Conservation (phyloP, 1,284 basidiomycete genomes). For the Neolentinus lepideus region DNA sequence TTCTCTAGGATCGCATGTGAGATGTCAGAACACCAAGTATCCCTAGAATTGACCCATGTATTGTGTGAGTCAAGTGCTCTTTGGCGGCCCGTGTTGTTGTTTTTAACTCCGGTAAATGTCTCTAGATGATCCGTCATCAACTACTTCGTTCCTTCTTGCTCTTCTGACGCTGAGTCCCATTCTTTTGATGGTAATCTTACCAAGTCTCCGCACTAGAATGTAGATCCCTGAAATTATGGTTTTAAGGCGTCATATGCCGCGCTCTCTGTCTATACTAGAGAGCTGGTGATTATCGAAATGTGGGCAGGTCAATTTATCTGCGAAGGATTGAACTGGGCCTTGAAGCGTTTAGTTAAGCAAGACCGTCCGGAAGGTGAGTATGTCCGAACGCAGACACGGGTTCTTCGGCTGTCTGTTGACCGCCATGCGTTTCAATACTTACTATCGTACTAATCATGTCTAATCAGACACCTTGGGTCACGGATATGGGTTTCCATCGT, state of each 20-base stretch:
- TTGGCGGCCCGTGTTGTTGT: constrained; percentile 1
- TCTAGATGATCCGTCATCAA: constrained; percentile 61
- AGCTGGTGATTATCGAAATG: constrained; percentile 74
- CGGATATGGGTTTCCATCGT: constrained; percentile 85
- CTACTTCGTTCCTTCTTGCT: constrained; percentile 55
- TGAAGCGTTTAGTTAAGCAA: constrained; percentile 67
- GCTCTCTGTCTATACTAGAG: constrained; percentile 69
- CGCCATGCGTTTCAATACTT: not conserved
- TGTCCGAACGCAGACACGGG: not conserved
- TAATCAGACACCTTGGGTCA: constrained; percentile 49
- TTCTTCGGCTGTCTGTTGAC: not conserved
- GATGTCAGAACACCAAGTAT: constrained; percentile 7
- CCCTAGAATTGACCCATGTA: constrained; percentile 63
- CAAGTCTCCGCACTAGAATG: not conserved
- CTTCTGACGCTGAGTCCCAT: constrained; percentile 71
- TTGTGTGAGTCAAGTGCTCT: constrained; percentile 37
- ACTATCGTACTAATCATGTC: constrained; percentile 3
- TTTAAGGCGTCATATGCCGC: constrained; percentile 78
- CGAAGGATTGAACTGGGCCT: constrained; percentile 63
- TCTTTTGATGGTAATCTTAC: constrained; percentile 56
- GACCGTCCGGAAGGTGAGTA: constrained; percentile 60
- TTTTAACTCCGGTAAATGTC: constrained; percentile 3
- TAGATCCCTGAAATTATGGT: too few species aligned
- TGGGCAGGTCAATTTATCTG: constrained; percentile 75
- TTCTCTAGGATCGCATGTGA: not conserved